Evolutionary conservation across 176 grass and related monocot species (phyloP).

Genomic region (Lolium rigidum): DNA sequence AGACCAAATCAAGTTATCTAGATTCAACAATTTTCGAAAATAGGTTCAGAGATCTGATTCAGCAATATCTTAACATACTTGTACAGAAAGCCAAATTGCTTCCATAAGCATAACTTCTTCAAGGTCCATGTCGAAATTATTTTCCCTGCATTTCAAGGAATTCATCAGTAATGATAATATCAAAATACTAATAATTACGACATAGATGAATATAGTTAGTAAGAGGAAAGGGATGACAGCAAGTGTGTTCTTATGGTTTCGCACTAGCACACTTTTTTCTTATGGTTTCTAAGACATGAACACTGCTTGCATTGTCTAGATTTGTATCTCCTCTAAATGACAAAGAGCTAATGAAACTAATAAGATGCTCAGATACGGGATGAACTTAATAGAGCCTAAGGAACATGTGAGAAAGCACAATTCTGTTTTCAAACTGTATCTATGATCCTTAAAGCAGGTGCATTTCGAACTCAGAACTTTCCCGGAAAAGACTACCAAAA

Average conservation of each 20-base stretch:
- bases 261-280: background rate
- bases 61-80: conserved; percentile 59
- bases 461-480: background rate
- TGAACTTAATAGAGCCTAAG: conserved; percentile 6
- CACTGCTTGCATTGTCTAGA: background rate
- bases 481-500: background rate
- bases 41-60: background rate
- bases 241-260: conserved; percentile 38
- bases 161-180: conserved; percentile 18
- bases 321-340: background rate
- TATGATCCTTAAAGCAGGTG: conserved; percentile 16
- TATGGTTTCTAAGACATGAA: background rate
- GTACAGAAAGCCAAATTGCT: conserved; percentile 95
- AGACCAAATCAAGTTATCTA: background rate
- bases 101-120: conserved; percentile 98
- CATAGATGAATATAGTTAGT: background rate
- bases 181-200: background rate
- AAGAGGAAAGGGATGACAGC: background rate
- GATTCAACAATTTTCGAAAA: background rate
- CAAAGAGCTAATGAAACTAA: background rate
- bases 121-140: conserved; percentile 82
- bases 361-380: background rate
- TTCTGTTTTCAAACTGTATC: background rate
- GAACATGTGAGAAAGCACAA: conserved; percentile 13
- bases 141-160: conserved; percentile 58